Evolutionary conservation across 306 rosid species (phyloP).

Genomic region (Purshia tridentata): DNA sequence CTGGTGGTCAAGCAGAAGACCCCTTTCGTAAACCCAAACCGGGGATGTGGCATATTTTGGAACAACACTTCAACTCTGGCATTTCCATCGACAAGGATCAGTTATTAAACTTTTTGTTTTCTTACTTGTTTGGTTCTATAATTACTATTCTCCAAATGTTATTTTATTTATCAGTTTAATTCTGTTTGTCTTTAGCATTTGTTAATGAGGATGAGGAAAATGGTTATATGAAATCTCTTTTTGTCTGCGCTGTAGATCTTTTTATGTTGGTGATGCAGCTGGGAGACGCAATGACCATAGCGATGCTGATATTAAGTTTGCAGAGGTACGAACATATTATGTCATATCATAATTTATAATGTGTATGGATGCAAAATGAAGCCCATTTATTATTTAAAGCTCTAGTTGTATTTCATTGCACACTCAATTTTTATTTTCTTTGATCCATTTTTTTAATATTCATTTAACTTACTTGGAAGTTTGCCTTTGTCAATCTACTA

Average conservation of each 20-base stretch:
- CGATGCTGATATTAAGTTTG: conserved; percentile 84
- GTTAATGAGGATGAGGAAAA: not conserved
- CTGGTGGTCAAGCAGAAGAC: conserved; percentile 47
- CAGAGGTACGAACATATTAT: conserved; percentile 47
- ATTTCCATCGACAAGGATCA: conserved; percentile 70
- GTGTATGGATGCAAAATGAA: not conserved
- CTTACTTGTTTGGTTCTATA: not conserved
- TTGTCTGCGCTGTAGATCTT: conserved; percentile 58
- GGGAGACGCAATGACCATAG: conserved; percentile 84
- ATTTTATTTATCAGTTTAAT: conserved; percentile 13
- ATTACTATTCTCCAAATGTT: not conserved
- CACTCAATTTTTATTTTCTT: not conserved
- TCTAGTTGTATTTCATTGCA: not conserved
- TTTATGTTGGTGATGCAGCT: conserved; percentile 97
- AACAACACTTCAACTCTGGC: conserved; percentile 78
- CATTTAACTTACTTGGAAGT: not conserved
- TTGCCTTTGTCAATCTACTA: not conserved
- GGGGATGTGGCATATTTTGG: conserved; percentile 91
- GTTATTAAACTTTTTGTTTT: conserved; percentile 47
- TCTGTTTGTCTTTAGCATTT: conserved; percentile 6
- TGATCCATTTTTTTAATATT: not conserved
- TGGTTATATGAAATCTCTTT: conserved; percentile 15
- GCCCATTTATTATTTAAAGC: not conserved
- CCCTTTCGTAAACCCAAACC: conserved; percentile 82
- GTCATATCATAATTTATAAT: not conserved